Evolutionary conservation across 495 filamentous ascomycete genomes (phyloP).

Genomic region (Talaromyces ruber): DNA sequence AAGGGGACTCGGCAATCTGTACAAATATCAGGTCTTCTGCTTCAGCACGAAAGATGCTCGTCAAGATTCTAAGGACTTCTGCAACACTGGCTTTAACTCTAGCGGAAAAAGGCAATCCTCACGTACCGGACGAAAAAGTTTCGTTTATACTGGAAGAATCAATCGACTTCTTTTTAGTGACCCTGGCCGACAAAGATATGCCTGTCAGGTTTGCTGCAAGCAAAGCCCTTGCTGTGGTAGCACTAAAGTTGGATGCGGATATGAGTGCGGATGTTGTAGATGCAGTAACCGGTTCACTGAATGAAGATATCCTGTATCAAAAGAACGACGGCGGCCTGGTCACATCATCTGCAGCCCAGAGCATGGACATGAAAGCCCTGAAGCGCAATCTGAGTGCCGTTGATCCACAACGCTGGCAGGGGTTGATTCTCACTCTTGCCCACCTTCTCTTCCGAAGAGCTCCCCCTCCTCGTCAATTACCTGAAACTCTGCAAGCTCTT

Average conservation of each 20-base stretch:
- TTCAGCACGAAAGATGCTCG: conserved; percentile 64
- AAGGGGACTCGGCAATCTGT: conserved; percentile 30
- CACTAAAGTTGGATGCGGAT: conserved; percentile 63
- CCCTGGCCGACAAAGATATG: conserved; percentile 76
- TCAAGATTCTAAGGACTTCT: conserved; percentile 74
- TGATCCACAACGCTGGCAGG: conserved; percentile 83
- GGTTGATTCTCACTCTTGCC: conserved; percentile 75
- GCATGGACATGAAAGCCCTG: conserved; percentile 20
- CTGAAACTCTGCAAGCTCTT: conserved; percentile 61
- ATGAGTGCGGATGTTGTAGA: conserved; percentile 83
- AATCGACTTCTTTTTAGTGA: conserved; percentile 64
- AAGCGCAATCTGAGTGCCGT: conserved; percentile 61
- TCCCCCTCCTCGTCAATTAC: conserved; percentile 55
- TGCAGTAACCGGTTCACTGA: conserved; percentile 65
- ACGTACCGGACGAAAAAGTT: conserved; percentile 28
- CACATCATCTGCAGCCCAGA: conserved; percentile 26
- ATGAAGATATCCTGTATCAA: conserved; percentile 67
- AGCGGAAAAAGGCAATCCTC: conserved; percentile 27
- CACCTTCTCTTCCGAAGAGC: conserved; percentile 76
- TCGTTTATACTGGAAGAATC: conserved; percentile 41
- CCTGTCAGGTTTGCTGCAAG: conserved; percentile 83
- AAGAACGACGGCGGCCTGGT: conserved; percentile 30
- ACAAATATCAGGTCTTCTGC: conserved; percentile 55
- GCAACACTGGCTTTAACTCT: conserved; percentile 50
- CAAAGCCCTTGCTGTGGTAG: conserved; percentile 83